A percentile compares a stretch with the other conserved stretches of the same genome.
Conservation (phyloP, 805 yeast genomes). For the Candida maltosa region DNA sequence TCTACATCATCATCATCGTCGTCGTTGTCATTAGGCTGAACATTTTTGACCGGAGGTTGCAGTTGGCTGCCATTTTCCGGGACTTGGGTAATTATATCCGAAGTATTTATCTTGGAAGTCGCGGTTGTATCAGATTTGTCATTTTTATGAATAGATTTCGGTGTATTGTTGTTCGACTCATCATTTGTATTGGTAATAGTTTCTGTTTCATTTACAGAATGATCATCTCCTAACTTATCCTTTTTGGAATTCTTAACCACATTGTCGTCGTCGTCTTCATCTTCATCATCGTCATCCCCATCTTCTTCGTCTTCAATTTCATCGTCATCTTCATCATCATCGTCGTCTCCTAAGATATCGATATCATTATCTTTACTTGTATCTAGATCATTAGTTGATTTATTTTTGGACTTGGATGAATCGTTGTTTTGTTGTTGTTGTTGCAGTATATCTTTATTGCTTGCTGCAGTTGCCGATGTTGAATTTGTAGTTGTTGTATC, state of each 20-base stretch:
- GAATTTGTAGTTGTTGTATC: neutral
- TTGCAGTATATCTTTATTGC: too few species aligned
- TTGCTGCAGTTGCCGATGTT: neutral
- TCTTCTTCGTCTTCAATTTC: constrained; percentile 2
- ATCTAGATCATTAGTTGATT: neutral
- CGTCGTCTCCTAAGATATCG: neutral
- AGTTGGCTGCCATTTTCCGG: neutral
- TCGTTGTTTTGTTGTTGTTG: too few species aligned
- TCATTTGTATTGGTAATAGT: constrained; percentile 35
- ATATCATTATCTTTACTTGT: neutral
- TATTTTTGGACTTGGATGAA: neutral
- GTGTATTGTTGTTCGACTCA: constrained; percentile 21
- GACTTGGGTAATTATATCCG: constrained; percentile 3
- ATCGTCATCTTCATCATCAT: neutral
- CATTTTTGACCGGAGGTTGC: neutral
- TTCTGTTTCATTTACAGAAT: constrained; percentile 39
- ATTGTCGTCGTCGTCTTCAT: constrained; percentile 5
- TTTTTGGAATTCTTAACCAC: constrained; percentile 13
- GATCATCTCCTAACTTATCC: constrained; percentile 28
- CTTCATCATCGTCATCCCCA: constrained; percentile 2
- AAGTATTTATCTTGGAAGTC: constrained; percentile 1
- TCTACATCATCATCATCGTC: constrained; percentile 9
- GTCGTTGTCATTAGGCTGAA: constrained; percentile 7
- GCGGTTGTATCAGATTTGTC: neutral
- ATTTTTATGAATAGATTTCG: constrained; percentile 5